These are phyloP conservation scores for Sphaerosporella brunnea DNA, from an alignment of 495 filamentous ascomycete genomes.

Conservation along the genomic window DNA sequence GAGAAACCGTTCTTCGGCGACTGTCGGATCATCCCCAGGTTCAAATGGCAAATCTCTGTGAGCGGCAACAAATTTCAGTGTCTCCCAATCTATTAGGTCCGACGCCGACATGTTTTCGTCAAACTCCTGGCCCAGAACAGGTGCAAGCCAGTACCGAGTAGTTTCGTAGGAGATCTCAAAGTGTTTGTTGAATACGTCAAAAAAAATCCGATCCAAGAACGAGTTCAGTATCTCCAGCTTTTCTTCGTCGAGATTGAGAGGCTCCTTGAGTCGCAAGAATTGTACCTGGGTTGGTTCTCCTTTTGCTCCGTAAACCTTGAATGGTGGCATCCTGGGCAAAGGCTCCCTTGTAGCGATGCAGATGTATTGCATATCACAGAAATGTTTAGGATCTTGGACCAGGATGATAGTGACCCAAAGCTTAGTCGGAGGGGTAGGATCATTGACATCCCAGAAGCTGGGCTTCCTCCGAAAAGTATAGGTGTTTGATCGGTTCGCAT, in stretches of 20 bases:
- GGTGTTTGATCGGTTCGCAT: slow-evolving; percentile 49
- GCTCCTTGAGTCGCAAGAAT: slow-evolving; percentile 28
- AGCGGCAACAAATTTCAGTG: slow-evolving; percentile 34
- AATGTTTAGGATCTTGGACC: slow-evolving; percentile 38
- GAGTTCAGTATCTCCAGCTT: slow-evolving; percentile 37
- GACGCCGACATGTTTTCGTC: slow-evolving; percentile 18
- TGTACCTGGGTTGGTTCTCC: slow-evolving; percentile 41
- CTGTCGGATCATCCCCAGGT: slow-evolving; percentile 32
- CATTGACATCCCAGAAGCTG: slow-evolving; percentile 44
- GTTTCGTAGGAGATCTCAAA: slow-evolving; percentile 45
- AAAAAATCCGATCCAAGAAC: slow-evolving; percentile 60
- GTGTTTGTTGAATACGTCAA: slow-evolving; percentile 77
- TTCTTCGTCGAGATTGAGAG: slow-evolving; percentile 20
- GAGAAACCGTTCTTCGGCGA: slow-evolving; percentile 47
- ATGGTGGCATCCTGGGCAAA: slow-evolving; percentile 47
- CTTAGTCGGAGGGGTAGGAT: slow-evolving; percentile 33
- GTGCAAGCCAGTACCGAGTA: slow-evolving; percentile 76
- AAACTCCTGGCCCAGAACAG: slow-evolving; percentile 28
- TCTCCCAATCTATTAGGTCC: slow-evolving; percentile 48
- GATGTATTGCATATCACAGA: slow-evolving; percentile 47
- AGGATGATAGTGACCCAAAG: slow-evolving; percentile 50
- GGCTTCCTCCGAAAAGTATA: slow-evolving; percentile 74
- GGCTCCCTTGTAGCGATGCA: slow-evolving; percentile 51
- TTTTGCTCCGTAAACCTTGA: slow-evolving; percentile 51
- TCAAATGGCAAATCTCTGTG: slow-evolving; percentile 35